A percentile compares a stretch with the other conserved stretches of the same genome.
phyloP scores from a whole-genome alignment of 2,329 filamentous ascomycete genomes.

The Westerdykella sp. region DNA sequence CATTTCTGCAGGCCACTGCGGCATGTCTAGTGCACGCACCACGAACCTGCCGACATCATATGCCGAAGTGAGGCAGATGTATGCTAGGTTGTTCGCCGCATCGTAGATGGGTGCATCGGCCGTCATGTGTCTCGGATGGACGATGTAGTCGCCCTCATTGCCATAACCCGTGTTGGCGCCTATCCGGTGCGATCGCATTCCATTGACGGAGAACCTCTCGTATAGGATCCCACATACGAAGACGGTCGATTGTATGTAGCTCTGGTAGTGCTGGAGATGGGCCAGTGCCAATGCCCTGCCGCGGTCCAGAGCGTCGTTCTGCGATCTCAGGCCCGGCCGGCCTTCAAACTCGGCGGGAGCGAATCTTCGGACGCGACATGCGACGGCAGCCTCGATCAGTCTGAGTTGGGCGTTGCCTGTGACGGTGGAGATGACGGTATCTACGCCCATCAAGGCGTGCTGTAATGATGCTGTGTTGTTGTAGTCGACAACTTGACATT shows the following conservation, averaged over 20 bases:
- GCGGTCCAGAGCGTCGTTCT: constrained; percentile 56
- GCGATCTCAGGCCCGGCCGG: constrained; percentile 49
- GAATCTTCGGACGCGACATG: constrained; percentile 60
- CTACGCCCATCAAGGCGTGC: constrained; percentile 63
- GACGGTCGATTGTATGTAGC: constrained; percentile 59
- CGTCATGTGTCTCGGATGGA: constrained; percentile 53
- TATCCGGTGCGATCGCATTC: constrained; percentile 55
- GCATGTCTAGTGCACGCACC: constrained; percentile 60
- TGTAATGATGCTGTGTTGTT: constrained; percentile 51
- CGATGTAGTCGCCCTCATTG: constrained; percentile 58
- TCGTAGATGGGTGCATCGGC: constrained; percentile 58
- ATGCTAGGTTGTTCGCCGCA: constrained; percentile 37
- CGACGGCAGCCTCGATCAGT: constrained; percentile 65
- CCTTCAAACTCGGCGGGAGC: constrained; percentile 74
- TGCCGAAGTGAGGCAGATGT: constrained; percentile 61
- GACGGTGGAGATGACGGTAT: constrained; percentile 70
- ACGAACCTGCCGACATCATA: constrained; percentile 66
- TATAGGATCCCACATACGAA: constrained; percentile 73
- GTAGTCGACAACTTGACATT: constrained; percentile 66
- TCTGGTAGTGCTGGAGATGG: constrained; percentile 51
- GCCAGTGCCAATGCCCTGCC: constrained; percentile 53
- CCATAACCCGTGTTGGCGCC: constrained; percentile 51
- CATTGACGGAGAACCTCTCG: constrained; percentile 65
- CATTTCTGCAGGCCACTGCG: constrained; percentile 62
- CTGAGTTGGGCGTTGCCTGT: constrained; percentile 60